Evolutionary conservation across 768 basidiomycete genomes (phyloP).

Genomic region (Rhodotorula toruloides): DNA sequence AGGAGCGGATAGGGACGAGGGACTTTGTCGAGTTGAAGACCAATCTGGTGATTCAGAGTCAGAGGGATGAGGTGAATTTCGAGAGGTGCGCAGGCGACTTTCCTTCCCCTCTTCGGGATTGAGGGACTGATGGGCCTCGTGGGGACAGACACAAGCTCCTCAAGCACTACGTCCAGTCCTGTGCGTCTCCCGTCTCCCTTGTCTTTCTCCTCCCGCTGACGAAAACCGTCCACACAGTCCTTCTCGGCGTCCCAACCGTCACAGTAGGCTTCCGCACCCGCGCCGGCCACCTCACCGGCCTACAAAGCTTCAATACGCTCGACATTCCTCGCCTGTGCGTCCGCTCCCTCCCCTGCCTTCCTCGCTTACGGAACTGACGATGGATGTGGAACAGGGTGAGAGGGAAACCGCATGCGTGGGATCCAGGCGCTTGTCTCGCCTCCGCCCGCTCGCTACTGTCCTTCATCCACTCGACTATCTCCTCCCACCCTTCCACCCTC

Average conservation of each 20-base stretch:
- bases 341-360: not conserved
- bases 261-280: constrained; percentile 81
- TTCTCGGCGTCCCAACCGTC: constrained; percentile 85
- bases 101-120: not conserved
- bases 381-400: constrained; percentile 52
- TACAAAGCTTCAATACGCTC: constrained; percentile 70
- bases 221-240: constrained; percentile 46
- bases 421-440: constrained; percentile 64
- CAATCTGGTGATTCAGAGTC: constrained; percentile 60
- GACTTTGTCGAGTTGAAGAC: constrained; percentile 71
- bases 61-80: constrained; percentile 64
- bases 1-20: constrained; percentile 7
- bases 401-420: constrained; percentile 69
- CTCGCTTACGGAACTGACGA: not conserved
- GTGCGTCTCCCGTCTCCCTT: constrained; percentile 16
- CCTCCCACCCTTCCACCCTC: not conserved
- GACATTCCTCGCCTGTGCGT: constrained; percentile 62
- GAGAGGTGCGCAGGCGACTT: constrained; percentile 58
- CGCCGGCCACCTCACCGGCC: constrained; percentile 60
- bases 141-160: constrained; percentile 64
- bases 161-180: constrained; percentile 87
- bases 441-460: constrained; percentile 65
- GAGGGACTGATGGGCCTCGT: not conserved
- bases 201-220: not conserved
- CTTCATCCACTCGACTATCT: constrained; percentile 50